Base-by-base conservation (phyloP, 805 yeast species). In the Starmerella vitae region DNA sequence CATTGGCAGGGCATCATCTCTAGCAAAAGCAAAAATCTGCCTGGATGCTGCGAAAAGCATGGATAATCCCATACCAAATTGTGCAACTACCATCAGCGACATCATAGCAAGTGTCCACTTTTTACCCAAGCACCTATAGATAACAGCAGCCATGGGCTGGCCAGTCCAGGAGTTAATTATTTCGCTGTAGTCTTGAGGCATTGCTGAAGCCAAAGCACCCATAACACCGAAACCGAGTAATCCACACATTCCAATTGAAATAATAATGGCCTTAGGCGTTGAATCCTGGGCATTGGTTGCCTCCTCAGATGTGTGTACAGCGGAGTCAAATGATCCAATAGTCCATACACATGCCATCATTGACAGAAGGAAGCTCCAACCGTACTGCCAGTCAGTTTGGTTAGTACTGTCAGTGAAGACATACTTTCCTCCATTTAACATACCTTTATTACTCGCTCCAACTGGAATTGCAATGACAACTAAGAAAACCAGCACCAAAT, bases 261-360 rank as follows among this genome's bases (percentile, higher is more conserved):
- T 66, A 19, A 72, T 59, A 37, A 78, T 76, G 30, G 82, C 84
- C 37, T 70, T 59, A 3, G 85, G 83, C 3, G 76, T 76, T 12
- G 79, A 71, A 39, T 62, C 62, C 5, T 72, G 63, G 19, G 84
- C 78, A 52, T 75, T 69, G 37, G 63, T 61, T 17, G 79, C 78
- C 53, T 78, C 84, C 55, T 78, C 86, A 17, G 77, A 64, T 70
- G 75, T 72, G 60, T 78, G 84, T 40, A 78, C 74, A 49, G 78
- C 73, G 7, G 79, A 70, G 56, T 78, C 84, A 55, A 76, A 77
- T 0, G 80, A 75, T 18, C 80, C 79, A 53, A 78, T 76, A 13
- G 82, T 75, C 85, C 86, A 78, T 40, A 76, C 68, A 3, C 77
- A 75, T 0, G 82, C 76, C 71, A 74, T 67, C 66, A 73, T 70